Conservation (phyloP, 352 stramenopile genomes). For the Globisporangium ultimum region DNA sequence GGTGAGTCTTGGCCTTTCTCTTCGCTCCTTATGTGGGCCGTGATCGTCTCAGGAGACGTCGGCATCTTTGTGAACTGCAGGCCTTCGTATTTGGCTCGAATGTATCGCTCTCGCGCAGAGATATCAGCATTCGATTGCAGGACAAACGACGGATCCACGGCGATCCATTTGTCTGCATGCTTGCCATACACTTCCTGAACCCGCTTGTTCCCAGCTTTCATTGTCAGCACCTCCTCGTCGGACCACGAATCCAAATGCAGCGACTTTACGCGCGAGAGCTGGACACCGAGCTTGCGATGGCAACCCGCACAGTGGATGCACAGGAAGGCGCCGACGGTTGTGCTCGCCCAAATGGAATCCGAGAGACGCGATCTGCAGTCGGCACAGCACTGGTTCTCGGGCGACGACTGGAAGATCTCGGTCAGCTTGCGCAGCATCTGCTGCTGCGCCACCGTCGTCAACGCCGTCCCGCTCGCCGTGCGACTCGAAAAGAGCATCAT, state of each 20-base stretch:
- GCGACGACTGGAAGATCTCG: conserved; percentile 49
- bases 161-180: conserved; percentile 50
- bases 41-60: not conserved
- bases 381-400: conserved; percentile 73
- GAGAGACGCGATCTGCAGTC: conserved; percentile 69
- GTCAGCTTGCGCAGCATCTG: conserved; percentile 49
- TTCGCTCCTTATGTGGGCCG: conserved; percentile 14
- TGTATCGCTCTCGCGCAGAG: conserved; percentile 38
- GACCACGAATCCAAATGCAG: conserved; percentile 76
- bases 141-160: conserved; percentile 30
- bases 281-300: conserved; percentile 93
- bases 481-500: conserved; percentile 48
- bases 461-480: conserved; percentile 16
- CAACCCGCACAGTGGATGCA: conserved; percentile 95
- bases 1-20: conserved; percentile 56
- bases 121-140: conserved; percentile 43
- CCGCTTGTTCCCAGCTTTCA: conserved; percentile 75
- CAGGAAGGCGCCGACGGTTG: conserved; percentile 92
- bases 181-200: conserved; percentile 60
- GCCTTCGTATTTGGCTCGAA: conserved; percentile 69
- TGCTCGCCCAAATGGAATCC: conserved; percentile 92
- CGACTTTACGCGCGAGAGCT: conserved; percentile 89
- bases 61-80: conserved; percentile 62
- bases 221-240: conserved; percentile 62
- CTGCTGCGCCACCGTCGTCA: conserved; percentile 27